phyloP scores from a whole-genome alignment of 2,329 filamentous ascomycete genomes.

The Aureobasidium sp. region DNA sequence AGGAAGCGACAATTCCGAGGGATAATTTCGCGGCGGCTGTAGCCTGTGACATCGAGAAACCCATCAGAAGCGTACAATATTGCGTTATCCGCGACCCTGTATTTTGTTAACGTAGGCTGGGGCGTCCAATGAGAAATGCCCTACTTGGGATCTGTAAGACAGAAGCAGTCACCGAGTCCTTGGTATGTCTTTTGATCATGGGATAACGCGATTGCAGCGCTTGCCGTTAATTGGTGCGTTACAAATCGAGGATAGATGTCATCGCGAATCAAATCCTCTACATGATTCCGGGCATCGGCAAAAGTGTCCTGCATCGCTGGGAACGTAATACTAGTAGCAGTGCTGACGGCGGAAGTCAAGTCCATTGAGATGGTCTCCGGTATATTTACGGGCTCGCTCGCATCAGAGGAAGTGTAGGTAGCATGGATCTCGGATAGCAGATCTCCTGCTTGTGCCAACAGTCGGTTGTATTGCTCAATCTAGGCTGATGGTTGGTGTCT shows the following conservation, averaged over 20 bases:
- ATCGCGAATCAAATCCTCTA: slow-evolving; percentile 39
- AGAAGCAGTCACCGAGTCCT: slow-evolving; percentile 54
- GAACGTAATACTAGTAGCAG: slow-evolving; percentile 38
- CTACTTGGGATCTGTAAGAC: slow-evolving; percentile 46
- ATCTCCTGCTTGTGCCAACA: slow-evolving; percentile 40
- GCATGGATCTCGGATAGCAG: slow-evolving; percentile 42
- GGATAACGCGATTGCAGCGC: slow-evolving; percentile 41
- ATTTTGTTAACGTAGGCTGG: neutral
- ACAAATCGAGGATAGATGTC: slow-evolving; percentile 50
- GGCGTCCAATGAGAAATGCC: neutral
- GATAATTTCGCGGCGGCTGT: slow-evolving; percentile 42
- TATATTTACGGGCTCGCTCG: slow-evolving; percentile 36
- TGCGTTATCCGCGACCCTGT: slow-evolving; percentile 42
- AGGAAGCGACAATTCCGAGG: slow-evolving; percentile 46
- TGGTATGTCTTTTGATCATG: slow-evolving; percentile 39
- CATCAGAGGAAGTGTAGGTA: slow-evolving; percentile 35
- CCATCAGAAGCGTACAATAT: slow-evolving; percentile 46
- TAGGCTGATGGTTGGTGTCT: slow-evolving; percentile 17
- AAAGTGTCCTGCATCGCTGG: slow-evolving; percentile 44
- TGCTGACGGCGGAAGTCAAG: slow-evolving; percentile 43
- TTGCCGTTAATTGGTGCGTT: slow-evolving; percentile 44
- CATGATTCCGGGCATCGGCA: slow-evolving; percentile 36
- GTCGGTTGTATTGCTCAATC: slow-evolving; percentile 41
- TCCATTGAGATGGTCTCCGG: slow-evolving; percentile 35
- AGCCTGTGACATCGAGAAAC: slow-evolving; percentile 48